phyloP scores from a whole-genome alignment of 2,329 filamentous ascomycete species.

The Aureobasidium mangrovei region DNA sequence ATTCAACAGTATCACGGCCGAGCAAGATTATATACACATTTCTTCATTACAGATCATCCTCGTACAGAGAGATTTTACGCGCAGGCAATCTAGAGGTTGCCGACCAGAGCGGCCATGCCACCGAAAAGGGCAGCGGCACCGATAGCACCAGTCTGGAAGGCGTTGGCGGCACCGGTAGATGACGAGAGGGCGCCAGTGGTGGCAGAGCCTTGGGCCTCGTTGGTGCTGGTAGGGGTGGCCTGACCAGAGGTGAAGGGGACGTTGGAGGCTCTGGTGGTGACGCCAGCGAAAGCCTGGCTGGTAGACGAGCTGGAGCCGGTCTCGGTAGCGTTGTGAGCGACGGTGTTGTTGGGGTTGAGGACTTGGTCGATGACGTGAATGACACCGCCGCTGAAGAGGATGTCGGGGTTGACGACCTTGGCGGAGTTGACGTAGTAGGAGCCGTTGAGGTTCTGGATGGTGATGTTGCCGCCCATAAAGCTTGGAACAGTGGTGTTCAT shows the following conservation, averaged over 20 bases:
- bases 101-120: slow-evolving; percentile 29
- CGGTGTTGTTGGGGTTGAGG: slow-evolving; percentile 47
- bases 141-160: slow-evolving; percentile 33
- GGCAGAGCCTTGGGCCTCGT: slow-evolving; percentile 18
- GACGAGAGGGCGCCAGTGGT: slow-evolving; percentile 17
- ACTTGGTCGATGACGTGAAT: slow-evolving; percentile 49
- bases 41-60: too few relatives aligned
- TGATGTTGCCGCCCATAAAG: slow-evolving; percentile 31
- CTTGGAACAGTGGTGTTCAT: slow-evolving; percentile 23
- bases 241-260: slow-evolving; percentile 50
- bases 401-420: slow-evolving; percentile 32
- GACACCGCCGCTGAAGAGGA: slow-evolving; percentile 39
- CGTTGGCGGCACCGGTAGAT: slow-evolving; percentile 25
- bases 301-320: slow-evolving; percentile 34
- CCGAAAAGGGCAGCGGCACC: slow-evolving; percentile 42
- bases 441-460: slow-evolving; percentile 30
- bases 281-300: slow-evolving; percentile 46
- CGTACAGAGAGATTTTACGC: too few relatives aligned
- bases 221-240: slow-evolving; percentile 35
- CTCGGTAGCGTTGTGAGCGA: slow-evolving; percentile 21
- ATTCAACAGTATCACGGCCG: too few relatives aligned
- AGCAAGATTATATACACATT: too few relatives aligned
- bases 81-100: slow-evolving; percentile 16
- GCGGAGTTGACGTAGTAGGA: slow-evolving; percentile 38
- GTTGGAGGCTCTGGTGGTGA: slow-evolving; percentile 36